Conservation (phyloP, 805 yeast species). For the Wickerhamiella qilinensis region DNA sequence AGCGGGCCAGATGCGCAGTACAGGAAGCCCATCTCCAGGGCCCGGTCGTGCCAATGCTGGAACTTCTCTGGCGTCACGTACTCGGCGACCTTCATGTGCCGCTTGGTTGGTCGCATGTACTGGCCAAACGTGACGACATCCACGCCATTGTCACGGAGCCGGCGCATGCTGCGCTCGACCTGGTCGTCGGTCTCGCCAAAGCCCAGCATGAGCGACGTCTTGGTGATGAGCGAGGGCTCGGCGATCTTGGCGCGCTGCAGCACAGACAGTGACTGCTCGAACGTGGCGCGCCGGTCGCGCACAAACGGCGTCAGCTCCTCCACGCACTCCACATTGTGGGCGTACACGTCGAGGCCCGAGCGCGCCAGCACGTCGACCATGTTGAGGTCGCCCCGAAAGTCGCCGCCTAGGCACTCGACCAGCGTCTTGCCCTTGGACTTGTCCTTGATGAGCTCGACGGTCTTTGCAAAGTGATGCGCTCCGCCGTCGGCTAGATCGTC, state of each 20-base stretch:
- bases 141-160: constrained; percentile 58
- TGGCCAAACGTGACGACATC: constrained; percentile 98
- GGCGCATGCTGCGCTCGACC: constrained; percentile 54
- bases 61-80: constrained; percentile 89
- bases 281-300: constrained; percentile 93
- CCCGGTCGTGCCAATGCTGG: constrained; percentile 79
- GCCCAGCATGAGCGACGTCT: constrained; percentile 92
- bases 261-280: constrained; percentile 70
- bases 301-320: constrained; percentile 89
- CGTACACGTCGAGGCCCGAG: constrained; percentile 88
- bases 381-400: constrained; percentile 77
- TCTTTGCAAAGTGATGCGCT: constrained; percentile 73
- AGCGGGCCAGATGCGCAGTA: constrained; percentile 97
- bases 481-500: constrained; percentile 94
- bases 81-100: constrained; percentile 97
- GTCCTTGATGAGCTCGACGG: constrained; percentile 66
- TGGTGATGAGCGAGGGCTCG: constrained; percentile 64
- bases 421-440: constrained; percentile 76
- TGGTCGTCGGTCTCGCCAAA: constrained; percentile 94
- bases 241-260: constrained; percentile 65
- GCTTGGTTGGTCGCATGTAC: constrained; percentile 96
- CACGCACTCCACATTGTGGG: constrained; percentile 93
- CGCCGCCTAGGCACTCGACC: constrained; percentile 90
- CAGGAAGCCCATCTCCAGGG: constrained; percentile 75
- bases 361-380: constrained; percentile 66